These are phyloP conservation scores for Claviceps sp. DNA, from an alignment of 2,329 filamentous ascomycete genomes.

Conservation along the genomic window DNA sequence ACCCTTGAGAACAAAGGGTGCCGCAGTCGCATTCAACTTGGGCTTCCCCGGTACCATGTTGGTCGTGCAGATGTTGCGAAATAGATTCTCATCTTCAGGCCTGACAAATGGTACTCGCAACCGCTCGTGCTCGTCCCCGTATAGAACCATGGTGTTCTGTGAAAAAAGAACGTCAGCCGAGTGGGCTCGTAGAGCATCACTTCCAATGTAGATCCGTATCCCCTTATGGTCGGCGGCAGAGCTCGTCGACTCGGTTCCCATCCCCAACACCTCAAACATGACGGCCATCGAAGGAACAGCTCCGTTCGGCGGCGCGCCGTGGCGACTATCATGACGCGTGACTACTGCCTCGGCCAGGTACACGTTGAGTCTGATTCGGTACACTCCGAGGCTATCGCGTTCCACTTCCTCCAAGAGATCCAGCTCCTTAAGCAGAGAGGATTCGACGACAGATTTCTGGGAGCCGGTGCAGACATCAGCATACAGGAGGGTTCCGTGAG, in stretches of 20 bases:
- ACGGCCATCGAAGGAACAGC: constrained; percentile 65
- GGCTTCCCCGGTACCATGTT: constrained; percentile 40
- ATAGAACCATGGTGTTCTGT: constrained; percentile 76
- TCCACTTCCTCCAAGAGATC: constrained; percentile 55
- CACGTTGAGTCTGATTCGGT: constrained; percentile 63
- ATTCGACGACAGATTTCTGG: constrained; percentile 71
- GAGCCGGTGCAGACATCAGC: constrained; percentile 88
- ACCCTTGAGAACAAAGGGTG: constrained; percentile 26
- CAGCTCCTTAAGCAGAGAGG: constrained; percentile 60
- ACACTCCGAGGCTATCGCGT: constrained; percentile 49
- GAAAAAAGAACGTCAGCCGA: constrained; percentile 89
- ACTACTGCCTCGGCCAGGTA: constrained; percentile 88
- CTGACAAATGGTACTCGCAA: constrained; percentile 84
- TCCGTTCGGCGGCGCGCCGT: constrained; percentile 56
- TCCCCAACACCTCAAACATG: constrained; percentile 55
- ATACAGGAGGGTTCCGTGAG: constrained; percentile 78
- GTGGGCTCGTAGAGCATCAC: constrained; percentile 71
- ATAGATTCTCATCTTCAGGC: constrained; percentile 72
- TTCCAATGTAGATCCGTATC: constrained; percentile 82
- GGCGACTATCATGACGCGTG: constrained; percentile 59
- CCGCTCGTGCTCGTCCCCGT: constrained; percentile 75
- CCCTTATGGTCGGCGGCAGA: constrained; percentile 32
- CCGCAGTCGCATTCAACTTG: constrained; percentile 41
- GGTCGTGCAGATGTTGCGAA: constrained; percentile 61
- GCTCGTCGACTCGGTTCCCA: constrained; percentile 34